Evolutionary conservation across 257 asterid species (phyloP).

Genomic region (Thymus mandschuricus): DNA sequence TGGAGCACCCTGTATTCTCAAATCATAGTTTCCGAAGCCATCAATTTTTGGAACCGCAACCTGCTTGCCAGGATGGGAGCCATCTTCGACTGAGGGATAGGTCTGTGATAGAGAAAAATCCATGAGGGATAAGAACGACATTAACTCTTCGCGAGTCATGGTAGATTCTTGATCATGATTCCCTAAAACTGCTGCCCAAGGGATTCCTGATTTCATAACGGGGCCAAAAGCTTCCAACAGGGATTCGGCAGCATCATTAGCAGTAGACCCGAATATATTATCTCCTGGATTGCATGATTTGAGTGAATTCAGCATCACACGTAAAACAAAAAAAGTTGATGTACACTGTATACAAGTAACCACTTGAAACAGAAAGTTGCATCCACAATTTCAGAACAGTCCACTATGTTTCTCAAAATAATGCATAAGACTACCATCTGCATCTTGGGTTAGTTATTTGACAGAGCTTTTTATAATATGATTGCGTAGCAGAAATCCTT

Average conservation of each 20-base stretch:
- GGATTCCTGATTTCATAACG: conserved; percentile 65
- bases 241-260: conserved; percentile 95
- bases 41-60: conserved; percentile 44
- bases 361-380: not conserved
- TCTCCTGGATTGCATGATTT: conserved; percentile 55
- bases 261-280: conserved; percentile 85
- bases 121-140: conserved; percentile 92
- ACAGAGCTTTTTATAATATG: not conserved
- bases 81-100: conserved; percentile 59
- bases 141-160: conserved; percentile 85
- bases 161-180: conserved; percentile 98
- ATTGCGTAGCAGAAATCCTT: not conserved
- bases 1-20: conserved; percentile 74
- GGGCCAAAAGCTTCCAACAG: conserved; percentile 72
- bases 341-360: not conserved
- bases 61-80: conserved; percentile 33
- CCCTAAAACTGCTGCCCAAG: conserved; percentile 97
- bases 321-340: not conserved
- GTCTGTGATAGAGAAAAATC: conserved; percentile 85
- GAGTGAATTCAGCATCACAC: not conserved
- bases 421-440: not conserved
- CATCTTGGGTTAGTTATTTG: not conserved
- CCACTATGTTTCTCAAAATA: not conserved
- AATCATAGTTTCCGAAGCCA: conserved; percentile 88
- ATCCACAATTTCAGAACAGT: not conserved